phyloP scores from a whole-genome alignment of 2,329 filamentous ascomycete species.

The Pleomassaria siparia region DNA sequence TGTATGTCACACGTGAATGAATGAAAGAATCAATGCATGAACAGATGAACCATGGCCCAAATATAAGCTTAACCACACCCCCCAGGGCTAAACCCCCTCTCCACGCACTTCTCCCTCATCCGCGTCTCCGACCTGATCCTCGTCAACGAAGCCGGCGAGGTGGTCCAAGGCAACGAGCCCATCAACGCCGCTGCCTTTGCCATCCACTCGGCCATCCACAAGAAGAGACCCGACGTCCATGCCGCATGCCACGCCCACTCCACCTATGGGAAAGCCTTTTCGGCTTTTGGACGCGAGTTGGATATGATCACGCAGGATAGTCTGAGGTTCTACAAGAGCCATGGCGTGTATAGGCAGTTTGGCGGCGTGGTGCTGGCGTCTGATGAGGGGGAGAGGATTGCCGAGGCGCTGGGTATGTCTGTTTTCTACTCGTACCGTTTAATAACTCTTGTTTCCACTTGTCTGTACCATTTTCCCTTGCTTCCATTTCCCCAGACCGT shows the following conservation, averaged over 20 bases:
- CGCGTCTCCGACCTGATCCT: conserved; percentile 47
- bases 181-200: conserved; percentile 52
- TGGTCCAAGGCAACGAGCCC: conserved; percentile 44
- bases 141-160: conserved; percentile 46
- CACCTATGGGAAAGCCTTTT: conserved; percentile 51
- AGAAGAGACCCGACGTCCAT: conserved; percentile 40
- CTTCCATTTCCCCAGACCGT: too few species aligned
- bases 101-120: conserved; percentile 48
- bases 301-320: conserved; percentile 54
- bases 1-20: conserved; percentile 11
- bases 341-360: conserved; percentile 46
- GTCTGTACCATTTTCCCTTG: too few species aligned
- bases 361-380: conserved; percentile 47
- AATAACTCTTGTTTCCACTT: too few species aligned
- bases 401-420: conserved; percentile 37
- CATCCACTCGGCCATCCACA: conserved; percentile 49
- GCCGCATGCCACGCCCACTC: conserved; percentile 50
- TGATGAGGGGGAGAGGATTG: conserved; percentile 49
- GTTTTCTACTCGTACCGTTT: too few species aligned
- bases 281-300: conserved; percentile 48
- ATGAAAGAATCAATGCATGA: too few species aligned
- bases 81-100: conserved; percentile 48
- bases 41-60: too few species aligned
- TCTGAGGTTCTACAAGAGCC: conserved; percentile 45
- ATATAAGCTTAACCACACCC: too few species aligned